Base-by-base conservation (phyloP, 352 stramenopile genomes). In the Phytophthora sp. region DNA sequence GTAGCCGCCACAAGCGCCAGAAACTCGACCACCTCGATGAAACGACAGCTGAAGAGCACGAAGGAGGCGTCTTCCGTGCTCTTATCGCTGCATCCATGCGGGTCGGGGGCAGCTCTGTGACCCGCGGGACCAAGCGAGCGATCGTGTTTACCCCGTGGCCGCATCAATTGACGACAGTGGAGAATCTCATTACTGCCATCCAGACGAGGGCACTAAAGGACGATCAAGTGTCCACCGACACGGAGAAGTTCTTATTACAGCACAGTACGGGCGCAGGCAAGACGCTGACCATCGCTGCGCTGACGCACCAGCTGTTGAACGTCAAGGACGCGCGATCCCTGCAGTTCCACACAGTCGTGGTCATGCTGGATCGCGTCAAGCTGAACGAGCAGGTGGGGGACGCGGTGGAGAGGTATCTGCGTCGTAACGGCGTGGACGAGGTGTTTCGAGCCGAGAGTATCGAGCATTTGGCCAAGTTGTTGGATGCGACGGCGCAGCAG, bases 261-360 rank as follows among this genome's bases (percentile, higher is more conserved):
- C 87, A 95, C 66, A 94, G 87, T 53, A 95, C 87, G 12, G 87
- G 87, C 16, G 84, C 85, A 26, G 87, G 87, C 64, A 95, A 95
- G 66, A 93, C 84, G 26, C 45, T 91, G 49, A 94, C 86, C 9
- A 91, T 94, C 49, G 83, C 82, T 6, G 84, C 83, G 12, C 51
- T 91, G 42, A 69, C 86, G 1, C 74, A 94, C 31, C 86, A 93
- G 61, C 62, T 95, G 21, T 57, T 95, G 24, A 84, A 83, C 38
- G 69, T 79, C 2, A 77, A 74, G 30, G 84, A 93, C 60, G 21
- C 49, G 4, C 16, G 18, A 2, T 63, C 47, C 0, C 46, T 71
- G 16, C 81, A 81, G 35, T 95, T 93, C 59, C 84, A 94, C 67
- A 93, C 87, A 3, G 61, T 95, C 11, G 69, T 95, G 36, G 72